Conservation (phyloP, 106 monocot genomes). For the Dendrobium huoshanense region DNA sequence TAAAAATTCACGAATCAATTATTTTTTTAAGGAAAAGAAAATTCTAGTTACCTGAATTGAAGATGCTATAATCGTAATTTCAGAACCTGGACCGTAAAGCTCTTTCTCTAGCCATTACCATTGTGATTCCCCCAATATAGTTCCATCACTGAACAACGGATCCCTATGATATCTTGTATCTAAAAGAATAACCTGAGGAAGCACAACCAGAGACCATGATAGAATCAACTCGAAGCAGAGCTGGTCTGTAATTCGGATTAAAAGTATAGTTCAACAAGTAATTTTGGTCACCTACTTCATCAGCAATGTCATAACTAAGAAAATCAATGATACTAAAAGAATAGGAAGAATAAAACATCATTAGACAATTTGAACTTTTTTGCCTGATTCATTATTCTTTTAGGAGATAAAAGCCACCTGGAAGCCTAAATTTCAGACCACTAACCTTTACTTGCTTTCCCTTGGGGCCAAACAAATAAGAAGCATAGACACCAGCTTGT, state of each 20-base stretch:
- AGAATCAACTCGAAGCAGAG: background rate
- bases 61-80: constrained; percentile 82
- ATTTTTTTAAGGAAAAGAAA: background rate
- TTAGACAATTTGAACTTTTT: background rate
- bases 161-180: constrained; percentile 92
- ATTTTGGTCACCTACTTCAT: too few relatives aligned
- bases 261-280: too few relatives aligned
- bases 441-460: constrained; percentile 72
- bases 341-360: background rate
- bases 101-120: constrained; percentile 79
- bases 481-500: constrained; percentile 83
- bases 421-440: background rate
- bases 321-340: background rate
- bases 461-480: constrained; percentile 65
- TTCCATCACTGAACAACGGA: constrained; percentile 67
- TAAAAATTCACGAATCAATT: background rate
- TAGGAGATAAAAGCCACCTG: background rate
- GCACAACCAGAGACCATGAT: background rate
- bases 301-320: background rate
- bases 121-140: constrained; percentile 62
- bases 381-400: background rate
- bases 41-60: constrained; percentile 62
- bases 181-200: constrained; percentile 66
- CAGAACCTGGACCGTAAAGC: constrained; percentile 46
- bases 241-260: background rate